A percentile compares a stretch with the other conserved stretches of the same genome.
phyloP scores from a whole-genome alignment of 1,284 basidiomycete species.

The Puccinia novopanici region DNA sequence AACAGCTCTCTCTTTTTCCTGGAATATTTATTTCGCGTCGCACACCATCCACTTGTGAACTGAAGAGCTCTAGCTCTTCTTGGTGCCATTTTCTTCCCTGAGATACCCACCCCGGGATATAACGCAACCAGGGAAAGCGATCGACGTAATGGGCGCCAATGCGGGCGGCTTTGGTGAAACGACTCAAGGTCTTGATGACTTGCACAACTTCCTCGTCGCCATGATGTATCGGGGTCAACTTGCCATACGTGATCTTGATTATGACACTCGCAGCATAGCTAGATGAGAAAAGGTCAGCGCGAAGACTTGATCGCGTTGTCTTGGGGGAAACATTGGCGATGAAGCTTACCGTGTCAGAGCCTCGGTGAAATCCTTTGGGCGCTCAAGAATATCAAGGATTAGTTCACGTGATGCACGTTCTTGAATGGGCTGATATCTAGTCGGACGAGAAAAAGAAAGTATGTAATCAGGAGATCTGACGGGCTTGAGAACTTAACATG shows the following conservation, averaged over 20 bases:
- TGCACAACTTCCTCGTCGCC: slow-evolving; percentile 62
- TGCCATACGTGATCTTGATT: slow-evolving; percentile 70
- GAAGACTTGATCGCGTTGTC: slow-evolving; percentile 3
- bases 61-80: slow-evolving; percentile 67
- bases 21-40: slow-evolving; percentile 62
- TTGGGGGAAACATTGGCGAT: neutral
- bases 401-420: slow-evolving; percentile 63
- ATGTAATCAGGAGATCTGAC: neutral
- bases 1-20: slow-evolving; percentile 31
- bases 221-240: slow-evolving; percentile 54
- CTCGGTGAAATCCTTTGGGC: slow-evolving; percentile 64
- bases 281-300: slow-evolving; percentile 3
- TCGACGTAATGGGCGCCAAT: slow-evolving; percentile 68
- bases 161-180: slow-evolving; percentile 64
- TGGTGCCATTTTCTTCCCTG: slow-evolving; percentile 64
- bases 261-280: slow-evolving; percentile 66
- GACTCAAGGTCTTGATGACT: slow-evolving; percentile 63
- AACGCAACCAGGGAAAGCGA: slow-evolving; percentile 65
- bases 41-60: slow-evolving; percentile 63
- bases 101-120: slow-evolving; percentile 66
- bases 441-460: neutral
- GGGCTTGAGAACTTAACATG: neutral
- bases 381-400: slow-evolving; percentile 64
- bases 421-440: slow-evolving; percentile 64
- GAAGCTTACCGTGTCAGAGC: slow-evolving; percentile 28